These are phyloP conservation scores for Fusarium sp. DNA, from an alignment of 2,329 filamentous ascomycete genomes.

Conservation along the genomic window DNA sequence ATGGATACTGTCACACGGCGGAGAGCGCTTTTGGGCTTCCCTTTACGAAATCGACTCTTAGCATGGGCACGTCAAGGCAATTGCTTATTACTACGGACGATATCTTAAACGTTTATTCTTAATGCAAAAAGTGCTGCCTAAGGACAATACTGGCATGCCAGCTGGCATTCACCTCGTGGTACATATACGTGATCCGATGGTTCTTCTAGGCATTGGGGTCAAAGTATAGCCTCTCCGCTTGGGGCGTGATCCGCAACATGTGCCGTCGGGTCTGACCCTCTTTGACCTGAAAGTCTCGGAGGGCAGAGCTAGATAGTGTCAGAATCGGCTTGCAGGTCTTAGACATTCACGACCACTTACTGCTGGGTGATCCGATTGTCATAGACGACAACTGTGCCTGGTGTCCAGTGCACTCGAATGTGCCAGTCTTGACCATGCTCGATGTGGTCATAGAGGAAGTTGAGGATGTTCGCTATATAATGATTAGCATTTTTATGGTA, in stretches of 20 bases:
- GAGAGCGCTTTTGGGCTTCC: neutral
- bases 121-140: too few relatives aligned
- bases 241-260: conserved; percentile 18
- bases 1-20: neutral
- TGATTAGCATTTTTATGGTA: neutral
- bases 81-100: too few relatives aligned
- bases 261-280: conserved; percentile 21
- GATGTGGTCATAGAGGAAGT: neutral
- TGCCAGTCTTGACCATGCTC: conserved; percentile 6
- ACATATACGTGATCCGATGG: too few relatives aligned
- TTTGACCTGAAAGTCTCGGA: conserved; percentile 17
- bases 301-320: conserved; percentile 2
- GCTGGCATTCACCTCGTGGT: too few relatives aligned
- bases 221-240: conserved; percentile 20
- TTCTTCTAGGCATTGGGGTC: neutral
- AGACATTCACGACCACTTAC: neutral
- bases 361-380: conserved; percentile 25
- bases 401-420: neutral
- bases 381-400: neutral
- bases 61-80: neutral
- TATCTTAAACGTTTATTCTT: too few relatives aligned
- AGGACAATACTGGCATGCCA: too few relatives aligned
- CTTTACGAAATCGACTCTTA: neutral
- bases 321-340: too few relatives aligned
- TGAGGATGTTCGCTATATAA: neutral